Evolutionary conservation across 2,329 filamentous ascomycete genomes (phyloP), one percentile per base, ranked within the genome.

Genomic region (Dactylella cylindrospora): DNA sequence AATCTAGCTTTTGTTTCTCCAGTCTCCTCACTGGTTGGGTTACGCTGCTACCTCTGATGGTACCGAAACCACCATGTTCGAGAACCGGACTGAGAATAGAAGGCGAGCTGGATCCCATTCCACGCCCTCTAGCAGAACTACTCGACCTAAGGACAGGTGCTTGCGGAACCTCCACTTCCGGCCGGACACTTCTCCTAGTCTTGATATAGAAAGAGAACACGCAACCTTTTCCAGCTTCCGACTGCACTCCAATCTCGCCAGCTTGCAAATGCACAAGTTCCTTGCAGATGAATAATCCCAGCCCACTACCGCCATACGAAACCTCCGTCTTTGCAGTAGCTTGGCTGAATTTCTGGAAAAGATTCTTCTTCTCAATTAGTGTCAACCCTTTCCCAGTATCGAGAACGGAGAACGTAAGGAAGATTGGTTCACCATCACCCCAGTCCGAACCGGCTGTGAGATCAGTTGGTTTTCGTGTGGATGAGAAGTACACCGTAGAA

Each of bases 141-240:
- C 28, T 53, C 13, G 47, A 47, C n/a, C 47, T 43, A 33, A 62
- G 57, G 22, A 54, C 49, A 2, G 49, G 36, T 6, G 57, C 49
- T 29, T 62, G 57, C 13, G 44, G 59, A 29, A 57, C 38, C 33
- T 64, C 59, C 10, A 55, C 29, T 19, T 64, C 59, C n/a, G 65
- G 41, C 72, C 72, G 8, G 71, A 67, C 75, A 71, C 77, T 82
- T 73, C 79, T 83, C 67, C 82, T 81, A 51, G 81, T 81, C 66
- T 84, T 84, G 71, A 90, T 79, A 70, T 88, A 90, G 70, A 90
- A 90, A 19, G 82, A 84, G 71, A 90, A 90, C 0, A 81, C 86
- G 71, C 84, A 87, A 28, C 86, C 86, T 33, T 81, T 77, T 8
- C 84, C 85, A 57, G 82, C 79, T 65, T 80, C 75, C 0, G 84